Evolutionary conservation across 306 rosid species (phyloP), one percentile per base, ranked within the genome.

Genomic region (Inga oerstediana): DNA sequence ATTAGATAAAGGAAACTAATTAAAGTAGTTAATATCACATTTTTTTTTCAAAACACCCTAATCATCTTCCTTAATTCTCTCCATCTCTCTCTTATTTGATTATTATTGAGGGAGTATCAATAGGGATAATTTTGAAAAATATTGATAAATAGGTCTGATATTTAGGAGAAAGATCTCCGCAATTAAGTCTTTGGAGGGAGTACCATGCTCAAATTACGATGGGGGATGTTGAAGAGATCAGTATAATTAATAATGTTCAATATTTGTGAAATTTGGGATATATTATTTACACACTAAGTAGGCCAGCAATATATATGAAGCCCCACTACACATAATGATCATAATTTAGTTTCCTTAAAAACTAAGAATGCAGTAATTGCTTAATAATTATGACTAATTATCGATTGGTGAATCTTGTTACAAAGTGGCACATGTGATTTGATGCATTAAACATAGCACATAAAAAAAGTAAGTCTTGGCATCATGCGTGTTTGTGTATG

Each of bases 291-390:
- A 17, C 34, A 76, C 51, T 43, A 68, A 68, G 65, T 44, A 82
- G 73, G 51, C 34, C 66, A 68, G 30, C 30, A 27, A 27, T 1
- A 27, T 27, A 76, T 64, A 44, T 20, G 32, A 65, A 44, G 79
- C 22, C 73, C 82, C 81, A 58, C 66, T 43, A 14, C 39, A 17
- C 51, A 39, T 45, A 44, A 19, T 32, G 45, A 82, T 76, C 77
- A 70, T 76, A 34, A 68, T 82, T 56, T 56, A 58, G 51, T 70
- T 82, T 77, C 65, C 85, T 82, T 77, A 82, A 34, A 68, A 43
- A 54, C 74, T 45, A 82, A 82, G 85, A 82, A 77, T 44, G 45
- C 54, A 24, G 49, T 22, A 35, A 44, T 44, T 44, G 39, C 75
- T 7, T 35, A 8, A 65, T 69, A 54, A 69, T 82, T 68, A 68